Base-by-base conservation (phyloP, 129 eudicot species). In the Ambrosia artemisiifolia region DNA sequence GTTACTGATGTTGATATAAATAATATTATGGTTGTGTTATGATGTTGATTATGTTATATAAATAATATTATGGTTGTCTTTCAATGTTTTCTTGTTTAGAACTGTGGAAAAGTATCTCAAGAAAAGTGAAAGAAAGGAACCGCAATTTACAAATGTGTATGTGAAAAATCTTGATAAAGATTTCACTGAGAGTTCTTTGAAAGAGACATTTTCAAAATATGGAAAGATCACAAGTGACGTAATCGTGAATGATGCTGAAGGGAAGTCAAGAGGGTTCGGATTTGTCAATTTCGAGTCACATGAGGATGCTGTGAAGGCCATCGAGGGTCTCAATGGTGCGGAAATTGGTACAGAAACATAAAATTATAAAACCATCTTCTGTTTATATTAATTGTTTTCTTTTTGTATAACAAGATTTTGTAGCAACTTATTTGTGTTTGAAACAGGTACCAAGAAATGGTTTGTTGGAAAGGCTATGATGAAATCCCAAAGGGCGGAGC, bases 221-320 rank as follows among this genome's bases (percentile, higher is more conserved):
- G 86, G 92, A 14, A 81, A 72, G 17, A 79, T 84, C 64, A 70
- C 77, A 42, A 83, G 77, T 67, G 80, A 73, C 14, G 35, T 68
- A 33, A 78, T 83, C 42, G 78, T 80, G 84, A 83, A 69, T 47
- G 85, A 83, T 43, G 44, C 70, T 46, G 79, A 81, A n/a, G 88
- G 88, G 44, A 81, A 59, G 65, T 83, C 88, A 62, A 86, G 75
- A 75, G 91, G 91, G 28, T 87, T 67, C 18, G 88, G 92, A 59
- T 83, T 81, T 44, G 86, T 87, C 33, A 75, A 73, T 40, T 87
- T 81, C n/a, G 77, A 72, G 69, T 75, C 81, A 33, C 81, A 59
- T 40, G 84, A 83, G 59, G 82, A 61, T 38, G 88, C 88, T 10
- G 68, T 67, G 65, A 81, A 71, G 71, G 91, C 91, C 20, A 66